These are phyloP conservation scores for Tetrahymena elliotti DNA, from an alignment of 73 alveolate genomes.

Conservation along the genomic window DNA sequence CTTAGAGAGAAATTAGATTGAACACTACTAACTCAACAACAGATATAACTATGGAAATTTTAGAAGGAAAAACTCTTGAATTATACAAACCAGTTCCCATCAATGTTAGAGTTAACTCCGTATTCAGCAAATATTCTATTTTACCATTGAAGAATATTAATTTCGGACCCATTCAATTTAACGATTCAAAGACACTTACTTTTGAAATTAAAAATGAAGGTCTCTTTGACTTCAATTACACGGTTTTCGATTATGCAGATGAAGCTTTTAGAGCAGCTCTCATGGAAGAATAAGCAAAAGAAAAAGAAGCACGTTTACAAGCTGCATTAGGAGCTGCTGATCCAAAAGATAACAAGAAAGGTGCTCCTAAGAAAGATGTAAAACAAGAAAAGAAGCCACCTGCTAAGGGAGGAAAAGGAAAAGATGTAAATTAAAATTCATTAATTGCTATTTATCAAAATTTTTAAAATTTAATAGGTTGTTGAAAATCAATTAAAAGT, in stretches of 20 bases:
- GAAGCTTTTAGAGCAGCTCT: slow-evolving; percentile 79
- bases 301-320: slow-evolving; percentile 71
- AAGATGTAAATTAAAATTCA: neutral
- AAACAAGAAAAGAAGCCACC: slow-evolving; percentile 81
- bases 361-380: slow-evolving; percentile 77
- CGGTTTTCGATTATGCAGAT: slow-evolving; percentile 89
- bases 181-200: slow-evolving; percentile 81
- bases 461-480: neutral
- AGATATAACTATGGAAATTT: slow-evolving; percentile 81
- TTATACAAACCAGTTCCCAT: slow-evolving; percentile 86
- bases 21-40: slow-evolving; percentile 89
- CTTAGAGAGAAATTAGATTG: slow-evolving; percentile 87
- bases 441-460: neutral
- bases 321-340: slow-evolving; percentile 76
- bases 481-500: slow-evolving; percentile 85
- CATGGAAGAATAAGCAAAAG: slow-evolving; percentile 71
- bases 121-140: slow-evolving; percentile 87
- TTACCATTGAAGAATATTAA: slow-evolving; percentile 95
- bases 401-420: slow-evolving; percentile 66
- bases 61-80: slow-evolving; percentile 91
- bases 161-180: slow-evolving; percentile 95
- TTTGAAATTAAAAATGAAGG: slow-evolving; percentile 97
- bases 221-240: slow-evolving; percentile 91
- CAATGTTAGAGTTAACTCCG: slow-evolving; percentile 89
- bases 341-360: slow-evolving; percentile 78